Evolutionary conservation across 2,329 filamentous ascomycete genomes (phyloP).

Genomic region (Cladosporium phlei): DNA sequence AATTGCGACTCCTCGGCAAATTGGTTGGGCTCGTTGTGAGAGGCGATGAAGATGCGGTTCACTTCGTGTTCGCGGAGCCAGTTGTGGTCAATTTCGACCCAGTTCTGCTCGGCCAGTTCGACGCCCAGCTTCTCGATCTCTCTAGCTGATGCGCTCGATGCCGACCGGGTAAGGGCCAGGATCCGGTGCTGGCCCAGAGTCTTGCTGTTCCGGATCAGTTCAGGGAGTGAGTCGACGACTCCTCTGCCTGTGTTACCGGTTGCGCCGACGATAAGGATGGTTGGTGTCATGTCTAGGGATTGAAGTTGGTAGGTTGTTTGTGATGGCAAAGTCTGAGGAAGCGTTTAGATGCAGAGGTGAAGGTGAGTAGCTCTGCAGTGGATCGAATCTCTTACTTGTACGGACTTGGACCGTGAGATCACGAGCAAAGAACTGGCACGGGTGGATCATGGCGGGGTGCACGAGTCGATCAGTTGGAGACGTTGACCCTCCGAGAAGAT

Average conservation of each 20-base stretch:
- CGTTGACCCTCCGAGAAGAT: too few species aligned
- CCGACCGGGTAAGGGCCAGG: conserved; percentile 33
- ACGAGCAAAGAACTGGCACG: too few species aligned
- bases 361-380: too few species aligned
- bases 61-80: conserved; percentile 39
- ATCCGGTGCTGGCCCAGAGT: conserved; percentile 22
- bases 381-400: too few species aligned
- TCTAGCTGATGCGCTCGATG: conserved; percentile 20
- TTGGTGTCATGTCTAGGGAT: conserved; percentile 9
- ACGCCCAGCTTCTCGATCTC: conserved; percentile 33
- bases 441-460: too few species aligned
- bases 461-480: too few species aligned
- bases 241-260: conserved; percentile 15
- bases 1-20: conserved; percentile 41
- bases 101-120: conserved; percentile 34
- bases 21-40: conserved; percentile 35
- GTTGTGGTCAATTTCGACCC: conserved; percentile 35
- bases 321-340: too few species aligned
- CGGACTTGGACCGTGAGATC: too few species aligned
- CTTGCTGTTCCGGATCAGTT: conserved; percentile 14
- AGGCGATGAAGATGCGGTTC: conserved; percentile 37
- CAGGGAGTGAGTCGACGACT: conserved; percentile 15
- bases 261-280: conserved; percentile 15
- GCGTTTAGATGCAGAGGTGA: too few species aligned
- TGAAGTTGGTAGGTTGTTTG: too few species aligned